Conservation (phyloP, 495 filamentous ascomycete genomes). For the Pseudoneurospora amorphoporcata region DNA sequence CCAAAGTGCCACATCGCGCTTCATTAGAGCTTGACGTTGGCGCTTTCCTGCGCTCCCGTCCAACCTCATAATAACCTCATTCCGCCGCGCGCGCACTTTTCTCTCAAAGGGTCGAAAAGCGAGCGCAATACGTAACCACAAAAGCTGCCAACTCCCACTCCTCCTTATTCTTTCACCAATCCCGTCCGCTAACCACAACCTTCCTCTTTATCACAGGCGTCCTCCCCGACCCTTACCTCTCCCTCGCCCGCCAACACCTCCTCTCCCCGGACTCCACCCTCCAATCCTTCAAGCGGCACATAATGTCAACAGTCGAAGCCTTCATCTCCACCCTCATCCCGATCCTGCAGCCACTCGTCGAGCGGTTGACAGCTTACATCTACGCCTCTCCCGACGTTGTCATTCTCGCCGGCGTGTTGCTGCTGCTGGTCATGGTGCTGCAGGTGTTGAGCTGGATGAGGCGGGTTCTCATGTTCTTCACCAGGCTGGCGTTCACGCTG, state of each 20-base stretch:
- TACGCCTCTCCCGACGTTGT: conserved; percentile 47
- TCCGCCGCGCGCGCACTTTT: not conserved
- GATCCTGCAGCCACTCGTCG: conserved; percentile 39
- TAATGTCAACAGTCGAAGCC: conserved; percentile 22
- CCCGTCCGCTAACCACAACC: not conserved
- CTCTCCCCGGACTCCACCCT: conserved; percentile 25
- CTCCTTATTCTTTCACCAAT: not conserved
- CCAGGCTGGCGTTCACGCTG: conserved; percentile 47
- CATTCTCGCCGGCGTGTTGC: conserved; percentile 42
- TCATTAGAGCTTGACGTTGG: not conserved
- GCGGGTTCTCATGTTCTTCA: conserved; percentile 63
- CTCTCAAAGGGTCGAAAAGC: not conserved
- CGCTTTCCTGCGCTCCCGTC: not conserved
- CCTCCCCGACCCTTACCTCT: conserved; percentile 27
- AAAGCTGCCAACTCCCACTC: not conserved
- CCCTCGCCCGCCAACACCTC: conserved; percentile 28
- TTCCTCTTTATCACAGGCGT: conserved; percentile 19
- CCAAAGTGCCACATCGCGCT: not conserved
- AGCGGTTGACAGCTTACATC: conserved; percentile 27
- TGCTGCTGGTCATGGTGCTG: conserved; percentile 48
- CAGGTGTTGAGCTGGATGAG: conserved; percentile 57
- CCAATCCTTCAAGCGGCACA: conserved; percentile 21
- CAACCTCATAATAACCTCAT: not conserved
- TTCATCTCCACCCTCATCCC: conserved; percentile 22
- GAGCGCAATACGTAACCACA: not conserved